Percentiles rank a stretch among this genome's conserved stretches.
Conservation (phyloP, 1,284 basidiomycete genomes). For the Microstroma glucosiphilum region DNA sequence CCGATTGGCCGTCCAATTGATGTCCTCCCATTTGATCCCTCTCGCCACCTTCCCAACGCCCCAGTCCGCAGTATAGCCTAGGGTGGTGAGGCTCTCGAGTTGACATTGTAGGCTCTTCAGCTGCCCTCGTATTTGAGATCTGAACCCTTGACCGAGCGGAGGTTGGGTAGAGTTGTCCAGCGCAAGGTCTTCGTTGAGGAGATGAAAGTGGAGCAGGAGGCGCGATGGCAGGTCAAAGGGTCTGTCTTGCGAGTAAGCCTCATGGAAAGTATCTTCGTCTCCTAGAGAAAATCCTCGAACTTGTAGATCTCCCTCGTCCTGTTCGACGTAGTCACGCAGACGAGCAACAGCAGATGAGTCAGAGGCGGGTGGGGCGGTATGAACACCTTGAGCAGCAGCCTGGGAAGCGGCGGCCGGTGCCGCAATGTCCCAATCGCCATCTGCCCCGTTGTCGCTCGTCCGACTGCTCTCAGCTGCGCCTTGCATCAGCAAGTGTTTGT, state of each 20-base stretch:
- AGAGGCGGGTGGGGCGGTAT: too few species aligned
- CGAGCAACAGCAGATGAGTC: too few species aligned
- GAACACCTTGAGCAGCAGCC: too few species aligned
- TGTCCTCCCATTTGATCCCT: not conserved
- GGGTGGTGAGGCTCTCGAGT: not conserved
- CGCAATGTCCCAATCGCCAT: too few species aligned
- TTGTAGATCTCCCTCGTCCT: too few species aligned
- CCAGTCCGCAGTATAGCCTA: not conserved
- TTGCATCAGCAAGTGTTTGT: not conserved
- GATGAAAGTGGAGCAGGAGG: not conserved
- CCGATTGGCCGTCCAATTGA: not conserved
- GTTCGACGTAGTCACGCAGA: too few species aligned
- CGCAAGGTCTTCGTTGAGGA: conserved; percentile 3
- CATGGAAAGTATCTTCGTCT: too few species aligned
- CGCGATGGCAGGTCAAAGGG: not conserved
- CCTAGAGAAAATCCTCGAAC: too few species aligned
- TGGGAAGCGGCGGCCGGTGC: too few species aligned
- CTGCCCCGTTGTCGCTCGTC: too few species aligned
- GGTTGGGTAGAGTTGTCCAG: not conserved
- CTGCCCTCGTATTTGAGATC: not conserved
- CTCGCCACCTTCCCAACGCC: not conserved
- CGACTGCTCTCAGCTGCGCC: not conserved
- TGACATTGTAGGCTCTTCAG: not conserved
- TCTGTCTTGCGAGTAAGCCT: not conserved
- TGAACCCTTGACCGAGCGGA: not conserved